Conservation (phyloP, 306 rosid species). For the Purshia tridentata region DNA sequence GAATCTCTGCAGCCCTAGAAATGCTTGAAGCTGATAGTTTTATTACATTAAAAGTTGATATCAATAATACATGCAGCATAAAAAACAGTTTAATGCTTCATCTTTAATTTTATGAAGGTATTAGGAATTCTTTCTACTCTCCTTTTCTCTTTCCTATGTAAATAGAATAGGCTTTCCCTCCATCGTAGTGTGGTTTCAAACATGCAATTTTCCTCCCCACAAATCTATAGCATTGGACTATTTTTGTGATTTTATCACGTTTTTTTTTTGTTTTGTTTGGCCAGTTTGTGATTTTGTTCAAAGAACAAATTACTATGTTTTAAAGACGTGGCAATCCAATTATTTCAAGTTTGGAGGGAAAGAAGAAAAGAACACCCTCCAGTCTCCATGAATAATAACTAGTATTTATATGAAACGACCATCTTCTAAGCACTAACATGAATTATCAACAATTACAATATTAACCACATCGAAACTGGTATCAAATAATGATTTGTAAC, state of each 20-base stretch:
- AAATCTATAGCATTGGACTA: no score
- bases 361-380: no score
- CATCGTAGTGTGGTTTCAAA: no score
- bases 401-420: no score
- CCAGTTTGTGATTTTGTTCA: neutral
- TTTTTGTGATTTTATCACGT: no score
- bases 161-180: neutral
- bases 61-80: neutral
- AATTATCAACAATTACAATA: no score
- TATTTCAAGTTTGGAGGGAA: neutral
- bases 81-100: neutral
- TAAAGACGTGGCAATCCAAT: neutral
- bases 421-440: no score
- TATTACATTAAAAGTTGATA: neutral
- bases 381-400: no score
- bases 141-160: neutral
- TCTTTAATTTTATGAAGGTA: neutral
- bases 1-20: constrained; percentile 1
- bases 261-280: no score
- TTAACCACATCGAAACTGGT: no score
- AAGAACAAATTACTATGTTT: neutral
- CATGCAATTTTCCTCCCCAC: no score
- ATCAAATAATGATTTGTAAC: no score
- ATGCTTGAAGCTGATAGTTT: neutral
- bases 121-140: neutral